Percentiles rank a stretch among this genome's conserved stretches.
Evolutionary conservation across 176 grass and related monocot species (phyloP).

Genomic region (Zizania latifolia): DNA sequence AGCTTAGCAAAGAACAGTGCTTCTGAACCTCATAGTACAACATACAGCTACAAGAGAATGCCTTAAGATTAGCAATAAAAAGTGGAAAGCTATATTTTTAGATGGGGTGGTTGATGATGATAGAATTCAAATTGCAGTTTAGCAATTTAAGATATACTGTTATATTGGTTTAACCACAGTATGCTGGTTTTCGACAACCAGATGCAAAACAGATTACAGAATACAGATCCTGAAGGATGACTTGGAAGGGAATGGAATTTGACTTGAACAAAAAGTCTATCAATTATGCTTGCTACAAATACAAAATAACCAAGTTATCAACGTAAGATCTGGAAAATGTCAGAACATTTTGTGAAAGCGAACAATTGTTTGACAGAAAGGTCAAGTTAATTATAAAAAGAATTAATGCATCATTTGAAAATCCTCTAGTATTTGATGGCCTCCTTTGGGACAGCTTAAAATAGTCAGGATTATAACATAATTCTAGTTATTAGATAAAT

Average conservation of each 20-base stretch:
- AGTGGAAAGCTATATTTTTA: neutral
- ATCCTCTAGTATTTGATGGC: too few species aligned
- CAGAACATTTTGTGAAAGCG: neutral
- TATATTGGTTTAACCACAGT: neutral
- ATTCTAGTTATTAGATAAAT: too few species aligned
- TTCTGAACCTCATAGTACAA: neutral
- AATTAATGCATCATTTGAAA: neutral
- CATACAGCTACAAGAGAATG: neutral
- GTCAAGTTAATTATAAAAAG: neutral
- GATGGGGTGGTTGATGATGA: neutral
- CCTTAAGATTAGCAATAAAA: neutral
- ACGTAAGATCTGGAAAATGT: neutral
- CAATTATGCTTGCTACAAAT: neutral
- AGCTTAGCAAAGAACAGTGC: neutral
- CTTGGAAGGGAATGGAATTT: too few species aligned
- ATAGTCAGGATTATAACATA: too few species aligned
- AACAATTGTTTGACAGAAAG: neutral
- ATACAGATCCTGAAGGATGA: neutral
- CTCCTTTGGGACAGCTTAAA: too few species aligned
- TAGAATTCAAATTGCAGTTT: neutral
- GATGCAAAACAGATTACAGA: neutral
- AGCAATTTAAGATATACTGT: neutral
- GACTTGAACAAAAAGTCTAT: neutral
- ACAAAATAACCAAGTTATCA: neutral
- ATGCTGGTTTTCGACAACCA: neutral